These are phyloP conservation scores for Penicillium lagena DNA, from an alignment of 495 filamentous ascomycete genomes.

Conservation along the genomic window DNA sequence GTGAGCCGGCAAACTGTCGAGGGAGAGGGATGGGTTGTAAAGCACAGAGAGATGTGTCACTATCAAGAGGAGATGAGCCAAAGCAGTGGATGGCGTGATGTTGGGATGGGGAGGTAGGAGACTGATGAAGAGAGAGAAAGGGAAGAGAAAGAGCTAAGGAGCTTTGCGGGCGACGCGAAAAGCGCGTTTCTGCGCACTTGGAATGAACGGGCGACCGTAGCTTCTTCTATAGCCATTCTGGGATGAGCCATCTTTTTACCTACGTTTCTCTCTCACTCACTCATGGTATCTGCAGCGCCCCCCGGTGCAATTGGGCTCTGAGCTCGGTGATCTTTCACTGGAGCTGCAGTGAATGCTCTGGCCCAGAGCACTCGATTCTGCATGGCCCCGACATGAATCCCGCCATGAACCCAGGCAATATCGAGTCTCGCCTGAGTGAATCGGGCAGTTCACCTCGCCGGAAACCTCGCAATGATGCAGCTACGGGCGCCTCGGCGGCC, in stretches of 20 bases:
- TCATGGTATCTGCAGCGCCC: neutral
- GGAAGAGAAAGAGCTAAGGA: slow-evolving; percentile 1
- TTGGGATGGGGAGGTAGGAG: neutral
- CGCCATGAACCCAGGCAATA: slow-evolving; percentile 12
- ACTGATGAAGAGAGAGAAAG: neutral
- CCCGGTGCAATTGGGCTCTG: neutral
- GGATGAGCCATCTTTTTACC: slow-evolving; percentile 6
- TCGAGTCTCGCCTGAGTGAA: slow-evolving; percentile 14
- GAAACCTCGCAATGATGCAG: slow-evolving; percentile 59
- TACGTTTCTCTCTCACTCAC: neutral
- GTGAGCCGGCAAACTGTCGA: no score
- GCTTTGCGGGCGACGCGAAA: slow-evolving; percentile 18
- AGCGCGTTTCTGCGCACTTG: slow-evolving; percentile 19
- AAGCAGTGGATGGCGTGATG: neutral
- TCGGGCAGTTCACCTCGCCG: slow-evolving; percentile 12
- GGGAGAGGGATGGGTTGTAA: neutral
- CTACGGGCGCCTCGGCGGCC: slow-evolving; percentile 69
- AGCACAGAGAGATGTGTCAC: slow-evolving; percentile 4
- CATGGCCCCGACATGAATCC: neutral
- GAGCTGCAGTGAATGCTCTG: no score
- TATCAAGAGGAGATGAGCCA: neutral
- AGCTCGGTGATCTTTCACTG: no score
- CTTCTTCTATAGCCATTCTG: slow-evolving; percentile 15
- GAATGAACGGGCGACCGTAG: slow-evolving; percentile 9
- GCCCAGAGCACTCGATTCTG: no score